Base-by-base conservation (phyloP, 305 asterid genomes). In the Caryopteris hybrid region DNA sequence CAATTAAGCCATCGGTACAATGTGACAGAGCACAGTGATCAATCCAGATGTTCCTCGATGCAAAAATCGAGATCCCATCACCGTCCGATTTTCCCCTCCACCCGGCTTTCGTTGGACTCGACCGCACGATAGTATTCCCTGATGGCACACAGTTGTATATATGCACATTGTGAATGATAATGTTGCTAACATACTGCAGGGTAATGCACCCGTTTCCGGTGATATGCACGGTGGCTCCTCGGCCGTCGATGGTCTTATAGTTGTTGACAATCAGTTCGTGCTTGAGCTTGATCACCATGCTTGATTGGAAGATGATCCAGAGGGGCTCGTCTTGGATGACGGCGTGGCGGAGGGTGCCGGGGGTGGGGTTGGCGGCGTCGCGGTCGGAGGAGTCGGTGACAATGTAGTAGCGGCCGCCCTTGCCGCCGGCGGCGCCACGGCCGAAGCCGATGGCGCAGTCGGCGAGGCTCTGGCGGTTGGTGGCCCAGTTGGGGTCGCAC, bases 271-370 rank as follows among this genome's bases (percentile, higher is more conserved):
- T 81, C 27, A 86, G 84, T 76, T 86, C 87, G 39, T 86, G 86
- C 53, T 71, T 78, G 25, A 86, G 89, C 71, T 63, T 79, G 71
- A 90, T 90, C n/a, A 56, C 51, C 97, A 90, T 90, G 78, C 68
- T 81, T 5, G 88, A 51, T 1, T 79, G 76, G 74, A 90, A 90
- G n/a, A 86, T 64, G 69, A 90, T 88, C 97, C 97, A 90, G 0
- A 90, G 84, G 21, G 97, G 97, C 70, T 80, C 95, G 0, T 85
- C 90, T 68, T 90, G 97, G 75, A 90, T 84, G 56, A 90, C 97
- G 0, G 95, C 97, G 73, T 86, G 80, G 43, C 97, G 87, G 63
- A 90, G 89, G 16, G 97, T 90, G 11, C 97, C 97, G 1, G 88
- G 92, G 6, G 56, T 78, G 1, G 97, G 97, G 75, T 82, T 66